phyloP scores from a whole-genome alignment of 169 alveolate genomes.

The Perkinsus chesapeaki region DNA sequence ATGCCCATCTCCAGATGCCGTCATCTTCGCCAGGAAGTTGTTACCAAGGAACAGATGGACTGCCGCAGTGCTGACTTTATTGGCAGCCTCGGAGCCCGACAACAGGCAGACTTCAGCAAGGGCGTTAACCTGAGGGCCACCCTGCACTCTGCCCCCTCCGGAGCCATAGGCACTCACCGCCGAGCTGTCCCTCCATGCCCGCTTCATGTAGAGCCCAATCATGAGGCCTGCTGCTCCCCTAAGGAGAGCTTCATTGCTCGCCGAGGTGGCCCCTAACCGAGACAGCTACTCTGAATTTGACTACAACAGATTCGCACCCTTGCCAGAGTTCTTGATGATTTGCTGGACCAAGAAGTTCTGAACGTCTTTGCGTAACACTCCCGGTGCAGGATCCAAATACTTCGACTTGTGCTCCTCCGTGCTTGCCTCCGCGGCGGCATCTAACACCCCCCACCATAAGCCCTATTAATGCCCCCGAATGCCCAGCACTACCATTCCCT shows the following conservation, averaged over 20 bases:
- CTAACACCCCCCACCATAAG: neutral
- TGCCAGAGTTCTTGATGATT: neutral
- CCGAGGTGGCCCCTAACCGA: neutral
- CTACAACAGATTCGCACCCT: neutral
- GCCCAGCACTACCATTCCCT: neutral
- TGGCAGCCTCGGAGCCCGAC: neutral
- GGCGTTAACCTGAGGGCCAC: neutral
- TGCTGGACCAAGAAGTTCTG: neutral
- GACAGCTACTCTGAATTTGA: neutral
- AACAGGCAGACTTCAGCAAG: neutral
- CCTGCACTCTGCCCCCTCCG: neutral
- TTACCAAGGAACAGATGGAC: conserved; percentile 5
- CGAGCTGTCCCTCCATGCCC: neutral
- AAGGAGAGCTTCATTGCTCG: neutral
- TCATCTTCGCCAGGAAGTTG: neutral
- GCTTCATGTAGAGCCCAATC: neutral
- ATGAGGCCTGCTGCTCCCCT: neutral
- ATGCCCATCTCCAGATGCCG: neutral
- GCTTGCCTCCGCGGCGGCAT: neutral
- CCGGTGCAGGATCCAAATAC: neutral
- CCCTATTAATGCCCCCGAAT: neutral
- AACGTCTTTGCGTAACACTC: neutral
- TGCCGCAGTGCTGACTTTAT: conserved; percentile 3
- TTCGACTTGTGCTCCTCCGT: neutral
- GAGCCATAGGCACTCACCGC: neutral